Percentiles rank a stretch among this genome's conserved stretches.
phyloP scores from a whole-genome alignment of 805 yeast genomes.

The Debaryomyces hansenii region DNA sequence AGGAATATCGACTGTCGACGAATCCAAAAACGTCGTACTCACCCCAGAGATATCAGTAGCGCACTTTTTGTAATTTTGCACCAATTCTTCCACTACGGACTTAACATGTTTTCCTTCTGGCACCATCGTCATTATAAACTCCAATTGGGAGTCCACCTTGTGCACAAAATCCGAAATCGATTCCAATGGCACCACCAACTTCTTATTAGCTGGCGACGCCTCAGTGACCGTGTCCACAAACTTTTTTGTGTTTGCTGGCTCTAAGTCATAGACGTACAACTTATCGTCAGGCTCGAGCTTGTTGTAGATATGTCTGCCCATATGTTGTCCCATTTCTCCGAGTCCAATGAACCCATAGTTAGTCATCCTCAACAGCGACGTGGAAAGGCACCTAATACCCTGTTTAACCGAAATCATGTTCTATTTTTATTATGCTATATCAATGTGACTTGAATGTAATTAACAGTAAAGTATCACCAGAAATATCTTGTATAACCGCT shows the following conservation, averaged over 20 bases:
- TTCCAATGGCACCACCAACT: constrained; percentile 10
- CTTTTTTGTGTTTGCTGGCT: constrained; percentile 22
- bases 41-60: constrained; percentile 7
- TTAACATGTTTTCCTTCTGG: constrained; percentile 55
- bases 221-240: constrained; percentile 24
- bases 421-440: too few relatives aligned
- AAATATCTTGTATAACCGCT: too few relatives aligned
- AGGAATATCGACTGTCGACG: constrained; percentile 52
- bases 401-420: neutral
- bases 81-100: constrained; percentile 39
- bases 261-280: constrained; percentile 46
- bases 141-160: constrained; percentile 33
- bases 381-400: constrained; percentile 9
- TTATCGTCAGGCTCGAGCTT: constrained; percentile 37
- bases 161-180: constrained; percentile 26
- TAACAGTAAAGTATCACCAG: too few relatives aligned
- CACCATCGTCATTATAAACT: constrained; percentile 50
- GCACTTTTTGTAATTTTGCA: constrained; percentile 24
- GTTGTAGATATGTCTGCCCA: constrained; percentile 51
- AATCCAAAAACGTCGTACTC: constrained; percentile 42
- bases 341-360: constrained; percentile 55
- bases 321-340: constrained; percentile 57
- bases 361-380: constrained; percentile 5
- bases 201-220: constrained; percentile 21
- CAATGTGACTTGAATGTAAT: too few relatives aligned